Evolutionary conservation across 2,329 filamentous ascomycete genomes (phyloP).

Genomic region (Fusarium sambucinum): DNA sequence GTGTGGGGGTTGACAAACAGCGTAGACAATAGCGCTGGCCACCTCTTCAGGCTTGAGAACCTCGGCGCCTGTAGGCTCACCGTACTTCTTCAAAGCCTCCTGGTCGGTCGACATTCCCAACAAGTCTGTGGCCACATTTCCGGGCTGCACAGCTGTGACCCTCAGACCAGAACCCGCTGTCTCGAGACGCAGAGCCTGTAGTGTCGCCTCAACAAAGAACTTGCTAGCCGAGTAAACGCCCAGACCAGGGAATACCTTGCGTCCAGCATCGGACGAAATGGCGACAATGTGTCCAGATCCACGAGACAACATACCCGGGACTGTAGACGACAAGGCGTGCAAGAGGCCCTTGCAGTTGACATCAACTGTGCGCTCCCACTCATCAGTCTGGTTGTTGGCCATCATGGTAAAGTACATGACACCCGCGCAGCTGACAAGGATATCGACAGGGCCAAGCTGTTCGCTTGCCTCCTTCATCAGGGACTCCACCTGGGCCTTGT

Average conservation of each 20-base stretch:
- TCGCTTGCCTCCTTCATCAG: constrained; percentile 70
- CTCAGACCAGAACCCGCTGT: constrained; percentile 79
- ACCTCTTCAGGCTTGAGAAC: constrained; percentile 81
- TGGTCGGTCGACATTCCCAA: constrained; percentile 79
- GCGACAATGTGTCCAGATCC: constrained; percentile 80
- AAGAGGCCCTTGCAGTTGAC: constrained; percentile 89
- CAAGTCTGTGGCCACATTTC: constrained; percentile 80
- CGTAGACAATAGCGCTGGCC: constrained; percentile 78
- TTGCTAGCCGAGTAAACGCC: constrained; percentile 87
- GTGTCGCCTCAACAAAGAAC: constrained; percentile 85
- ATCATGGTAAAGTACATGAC: constrained; percentile 94
- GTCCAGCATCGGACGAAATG: constrained; percentile 84
- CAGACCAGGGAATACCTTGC: constrained; percentile 84
- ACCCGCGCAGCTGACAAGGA: constrained; percentile 82
- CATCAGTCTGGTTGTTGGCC: constrained; percentile 77
- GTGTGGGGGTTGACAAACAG: constrained; percentile 78
- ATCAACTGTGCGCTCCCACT: constrained; percentile 86
- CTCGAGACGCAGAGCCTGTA: constrained; percentile 81
- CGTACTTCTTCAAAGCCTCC: constrained; percentile 83
- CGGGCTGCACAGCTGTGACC: constrained; percentile 81
- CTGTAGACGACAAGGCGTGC: constrained; percentile 75
- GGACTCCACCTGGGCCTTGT: constrained; percentile 72
- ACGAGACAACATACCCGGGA: constrained; percentile 78
- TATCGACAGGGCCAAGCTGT: constrained; percentile 78
- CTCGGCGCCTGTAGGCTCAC: constrained; percentile 79